phyloP scores from a whole-genome alignment of 2,329 filamentous ascomycete genomes.

The Alternaria sp. region DNA sequence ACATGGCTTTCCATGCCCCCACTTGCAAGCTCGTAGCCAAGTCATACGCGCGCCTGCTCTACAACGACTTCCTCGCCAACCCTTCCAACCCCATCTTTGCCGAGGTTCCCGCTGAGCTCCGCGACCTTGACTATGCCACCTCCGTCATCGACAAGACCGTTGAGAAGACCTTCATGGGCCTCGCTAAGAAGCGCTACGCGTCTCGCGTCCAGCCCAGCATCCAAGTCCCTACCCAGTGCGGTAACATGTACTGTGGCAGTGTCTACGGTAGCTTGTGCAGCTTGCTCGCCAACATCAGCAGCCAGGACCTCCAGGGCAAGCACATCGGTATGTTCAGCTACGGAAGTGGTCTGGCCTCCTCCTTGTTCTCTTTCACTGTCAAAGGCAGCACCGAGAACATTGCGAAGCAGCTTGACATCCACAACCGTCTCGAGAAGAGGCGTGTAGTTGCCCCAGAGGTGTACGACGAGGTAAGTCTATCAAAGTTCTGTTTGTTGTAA shows the following conservation, averaged over 20 bases:
- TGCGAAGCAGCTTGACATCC: constrained; percentile 58
- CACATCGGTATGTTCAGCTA: constrained; percentile 63
- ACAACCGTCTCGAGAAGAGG: constrained; percentile 56
- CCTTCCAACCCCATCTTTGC: constrained; percentile 59
- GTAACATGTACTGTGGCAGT: constrained; percentile 65
- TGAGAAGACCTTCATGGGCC: constrained; percentile 62
- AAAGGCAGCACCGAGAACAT: constrained; percentile 58
- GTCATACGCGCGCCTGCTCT: constrained; percentile 62
- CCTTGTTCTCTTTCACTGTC: constrained; percentile 61
- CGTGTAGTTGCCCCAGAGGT: constrained; percentile 58
- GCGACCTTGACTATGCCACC: constrained; percentile 56
- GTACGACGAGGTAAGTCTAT: constrained; percentile 56
- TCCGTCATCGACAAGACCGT: constrained; percentile 62
- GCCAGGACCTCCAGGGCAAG: constrained; percentile 59
- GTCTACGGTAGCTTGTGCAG: constrained; percentile 61
- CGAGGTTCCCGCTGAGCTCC: constrained; percentile 60
- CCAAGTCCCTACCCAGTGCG: constrained; percentile 62
- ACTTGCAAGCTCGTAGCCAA: constrained; percentile 65
- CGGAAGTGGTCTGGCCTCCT: constrained; percentile 61
- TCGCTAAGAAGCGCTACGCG: constrained; percentile 62
- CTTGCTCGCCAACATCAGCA: constrained; percentile 57
- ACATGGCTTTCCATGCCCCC: constrained; percentile 64
- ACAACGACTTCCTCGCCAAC: constrained; percentile 61
- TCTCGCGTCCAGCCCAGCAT: constrained; percentile 60
- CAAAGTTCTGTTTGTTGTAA: constrained; percentile 9